Percentiles rank a stretch among this genome's conserved stretches.
Conservation (phyloP, 495 filamentous ascomycete genomes). For the Polyplosphaeria fusca region DNA sequence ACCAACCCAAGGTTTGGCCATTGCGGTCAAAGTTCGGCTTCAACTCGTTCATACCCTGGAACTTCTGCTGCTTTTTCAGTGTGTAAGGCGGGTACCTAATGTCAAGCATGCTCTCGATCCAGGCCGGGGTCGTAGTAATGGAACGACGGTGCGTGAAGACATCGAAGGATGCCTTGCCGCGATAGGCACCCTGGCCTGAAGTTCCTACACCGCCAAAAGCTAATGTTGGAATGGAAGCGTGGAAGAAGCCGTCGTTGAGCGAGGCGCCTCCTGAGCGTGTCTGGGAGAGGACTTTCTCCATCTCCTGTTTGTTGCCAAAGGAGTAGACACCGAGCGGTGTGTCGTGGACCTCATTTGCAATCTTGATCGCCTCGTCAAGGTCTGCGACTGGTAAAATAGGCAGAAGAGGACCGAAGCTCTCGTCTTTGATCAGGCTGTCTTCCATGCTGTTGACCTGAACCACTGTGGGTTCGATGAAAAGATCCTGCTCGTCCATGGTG, state of each 20-base stretch:
- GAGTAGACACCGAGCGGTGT: constrained; percentile 80
- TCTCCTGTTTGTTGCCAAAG: constrained; percentile 76
- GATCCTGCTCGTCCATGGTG: constrained; percentile 69
- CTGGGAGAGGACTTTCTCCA: constrained; percentile 50
- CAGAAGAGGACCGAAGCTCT: constrained; percentile 88
- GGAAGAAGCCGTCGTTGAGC: constrained; percentile 61
- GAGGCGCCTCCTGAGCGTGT: constrained; percentile 42
- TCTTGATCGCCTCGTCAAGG: constrained; percentile 74
- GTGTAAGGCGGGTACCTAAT: constrained; percentile 80
- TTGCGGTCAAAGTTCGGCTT: constrained; percentile 83
- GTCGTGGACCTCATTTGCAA: constrained; percentile 70
- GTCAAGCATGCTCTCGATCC: constrained; percentile 72
- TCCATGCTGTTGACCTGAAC: constrained; percentile 69
- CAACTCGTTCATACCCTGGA: constrained; percentile 53
- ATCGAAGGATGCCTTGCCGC: constrained; percentile 80
- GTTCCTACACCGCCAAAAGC: constrained; percentile 90
- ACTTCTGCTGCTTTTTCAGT: constrained; percentile 56
- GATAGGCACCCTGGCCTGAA: constrained; percentile 78
- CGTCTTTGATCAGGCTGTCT: constrained; percentile 73
- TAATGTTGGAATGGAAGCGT: constrained; percentile 70
- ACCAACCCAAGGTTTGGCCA: constrained; percentile 49
- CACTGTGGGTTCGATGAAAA: constrained; percentile 82
- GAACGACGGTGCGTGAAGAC: constrained; percentile 74
- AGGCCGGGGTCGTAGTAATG: constrained; percentile 70
- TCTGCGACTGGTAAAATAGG: constrained; percentile 70